Conservation (phyloP, 306 rosid species). For the Hippophae gyantsensis region DNA sequence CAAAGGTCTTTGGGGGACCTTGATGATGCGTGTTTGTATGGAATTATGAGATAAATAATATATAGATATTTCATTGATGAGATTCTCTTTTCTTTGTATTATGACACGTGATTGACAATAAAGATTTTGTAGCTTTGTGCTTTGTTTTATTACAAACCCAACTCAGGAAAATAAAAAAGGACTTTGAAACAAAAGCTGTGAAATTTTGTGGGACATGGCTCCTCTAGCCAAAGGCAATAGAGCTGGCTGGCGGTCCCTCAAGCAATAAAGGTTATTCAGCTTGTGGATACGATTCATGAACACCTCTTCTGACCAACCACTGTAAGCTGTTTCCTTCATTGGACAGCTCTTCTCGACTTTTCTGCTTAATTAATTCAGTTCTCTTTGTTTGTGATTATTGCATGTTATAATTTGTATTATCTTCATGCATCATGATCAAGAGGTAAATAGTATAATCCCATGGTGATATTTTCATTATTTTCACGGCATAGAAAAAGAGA, state of each 20-base stretch:
- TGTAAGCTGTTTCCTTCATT: slow-evolving; percentile 35
- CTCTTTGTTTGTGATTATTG: no score
- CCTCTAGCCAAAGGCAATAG: neutral
- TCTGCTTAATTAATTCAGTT: neutral
- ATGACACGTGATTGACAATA: slow-evolving; percentile 40
- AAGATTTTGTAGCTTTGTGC: slow-evolving; percentile 43
- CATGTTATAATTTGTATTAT: no score
- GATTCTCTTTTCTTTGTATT: neutral
- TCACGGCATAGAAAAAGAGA: no score
- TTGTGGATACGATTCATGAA: slow-evolving; percentile 30
- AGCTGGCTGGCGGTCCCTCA: slow-evolving; percentile 43
- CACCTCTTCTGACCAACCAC: slow-evolving; percentile 31
- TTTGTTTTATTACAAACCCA: slow-evolving; percentile 29
- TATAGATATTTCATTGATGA: slow-evolving; percentile 10
- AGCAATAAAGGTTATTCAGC: slow-evolving; percentile 33
- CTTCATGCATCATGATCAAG: no score
- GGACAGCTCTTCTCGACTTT: slow-evolving; percentile 14
- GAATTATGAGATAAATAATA: slow-evolving; percentile 34
- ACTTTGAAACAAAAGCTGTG: no score
- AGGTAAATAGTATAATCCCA: no score
- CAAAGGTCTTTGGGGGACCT: slow-evolving; percentile 79
- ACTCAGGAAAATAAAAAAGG: no score
- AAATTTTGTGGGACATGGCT: no score
- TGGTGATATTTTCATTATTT: no score
- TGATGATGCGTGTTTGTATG: slow-evolving; percentile 45